Percentiles rank a stretch among this genome's conserved stretches.
phyloP scores from a whole-genome alignment of 768 basidiomycete genomes.

The Podaxis rugospora region DNA sequence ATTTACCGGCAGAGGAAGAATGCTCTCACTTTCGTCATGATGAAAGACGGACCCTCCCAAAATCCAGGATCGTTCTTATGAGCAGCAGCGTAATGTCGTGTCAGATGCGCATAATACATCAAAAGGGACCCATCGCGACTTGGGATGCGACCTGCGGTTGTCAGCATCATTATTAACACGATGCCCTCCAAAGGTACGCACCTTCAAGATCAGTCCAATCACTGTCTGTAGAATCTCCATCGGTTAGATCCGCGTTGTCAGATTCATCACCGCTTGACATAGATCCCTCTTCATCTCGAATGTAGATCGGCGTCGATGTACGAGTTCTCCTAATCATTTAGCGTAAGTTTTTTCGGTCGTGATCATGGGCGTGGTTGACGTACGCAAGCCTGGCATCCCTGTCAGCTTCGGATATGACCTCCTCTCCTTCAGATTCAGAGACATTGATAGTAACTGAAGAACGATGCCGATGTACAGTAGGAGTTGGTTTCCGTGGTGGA shows the following conservation, averaged over 20 bases:
- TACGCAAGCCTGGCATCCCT: slow-evolving; percentile 73
- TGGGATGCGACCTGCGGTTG: background rate
- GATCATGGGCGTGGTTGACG: slow-evolving; percentile 19
- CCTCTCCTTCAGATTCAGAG: slow-evolving; percentile 68
- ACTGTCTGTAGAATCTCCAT: slow-evolving; percentile 43
- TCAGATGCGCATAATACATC: slow-evolving; percentile 43
- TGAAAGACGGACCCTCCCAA: slow-evolving; percentile 48
- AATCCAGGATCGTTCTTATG: slow-evolving; percentile 28
- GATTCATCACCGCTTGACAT: slow-evolving; percentile 76
- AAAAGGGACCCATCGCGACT: slow-evolving; percentile 25
- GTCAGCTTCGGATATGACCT: slow-evolving; percentile 57
- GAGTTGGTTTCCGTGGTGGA: slow-evolving; percentile 23
- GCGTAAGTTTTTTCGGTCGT: background rate
- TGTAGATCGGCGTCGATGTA: slow-evolving; percentile 35
- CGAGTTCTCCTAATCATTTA: slow-evolving; percentile 43
- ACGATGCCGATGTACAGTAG: slow-evolving; percentile 12
- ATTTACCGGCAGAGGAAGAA: slow-evolving; percentile 8
- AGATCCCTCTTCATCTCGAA: slow-evolving; percentile 38
- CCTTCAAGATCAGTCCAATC: slow-evolving; percentile 43
- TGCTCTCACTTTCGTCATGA: slow-evolving; percentile 36
- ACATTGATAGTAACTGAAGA: slow-evolving; percentile 23
- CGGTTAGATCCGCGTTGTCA: slow-evolving; percentile 68
- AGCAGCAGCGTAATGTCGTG: slow-evolving; percentile 41
- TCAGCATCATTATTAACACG: background rate
- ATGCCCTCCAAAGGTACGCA: slow-evolving; percentile 18